These are phyloP conservation scores for Cadophora gregata DNA, from an alignment of 2,329 filamentous ascomycete genomes.

Conservation along the genomic window DNA sequence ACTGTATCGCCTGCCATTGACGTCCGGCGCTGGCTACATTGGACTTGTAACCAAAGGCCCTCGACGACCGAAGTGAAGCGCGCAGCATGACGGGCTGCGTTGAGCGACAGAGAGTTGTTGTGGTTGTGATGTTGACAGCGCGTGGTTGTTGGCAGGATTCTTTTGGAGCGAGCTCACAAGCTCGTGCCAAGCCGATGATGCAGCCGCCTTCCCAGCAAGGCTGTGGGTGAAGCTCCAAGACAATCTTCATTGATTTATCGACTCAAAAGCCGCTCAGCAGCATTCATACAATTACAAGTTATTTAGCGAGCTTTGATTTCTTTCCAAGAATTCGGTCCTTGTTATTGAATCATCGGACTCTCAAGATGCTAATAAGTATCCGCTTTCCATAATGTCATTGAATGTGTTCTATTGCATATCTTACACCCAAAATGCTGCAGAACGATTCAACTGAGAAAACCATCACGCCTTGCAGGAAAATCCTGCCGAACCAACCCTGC, in stretches of 20 bases:
- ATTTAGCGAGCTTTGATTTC: not conserved
- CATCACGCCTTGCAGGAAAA: slow-evolving; percentile 43
- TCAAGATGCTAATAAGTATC: not conserved
- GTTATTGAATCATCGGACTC: not conserved
- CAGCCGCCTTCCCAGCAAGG: slow-evolving; percentile 29
- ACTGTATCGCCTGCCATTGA: slow-evolving; percentile 61
- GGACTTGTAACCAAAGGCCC: slow-evolving; percentile 62
- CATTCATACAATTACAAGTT: not conserved
- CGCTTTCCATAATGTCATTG: slow-evolving; percentile 25
- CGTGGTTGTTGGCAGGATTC: slow-evolving; percentile 30
- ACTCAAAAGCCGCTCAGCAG: too few relatives aligned
- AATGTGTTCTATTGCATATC: slow-evolving; percentile 46
- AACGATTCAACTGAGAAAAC: slow-evolving; percentile 41
- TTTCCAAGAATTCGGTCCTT: not conserved
- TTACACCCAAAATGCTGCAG: slow-evolving; percentile 46
- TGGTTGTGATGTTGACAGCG: slow-evolving; percentile 33
- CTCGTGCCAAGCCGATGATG: slow-evolving; percentile 28
- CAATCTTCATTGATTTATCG: too few relatives aligned
- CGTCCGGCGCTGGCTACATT: slow-evolving; percentile 57
- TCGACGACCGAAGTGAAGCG: slow-evolving; percentile 70
- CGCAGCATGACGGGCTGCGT: slow-evolving; percentile 68
- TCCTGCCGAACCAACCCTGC: slow-evolving; percentile 38
- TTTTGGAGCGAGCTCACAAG: slow-evolving; percentile 30
- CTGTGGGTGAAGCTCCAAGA: slow-evolving; percentile 18
- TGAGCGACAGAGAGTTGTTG: slow-evolving; percentile 37